Percentiles rank a stretch among this genome's conserved stretches.
phyloP scores from a whole-genome alignment of 148 eudicot species.

The Mesembryanthemum crystallinum region DNA sequence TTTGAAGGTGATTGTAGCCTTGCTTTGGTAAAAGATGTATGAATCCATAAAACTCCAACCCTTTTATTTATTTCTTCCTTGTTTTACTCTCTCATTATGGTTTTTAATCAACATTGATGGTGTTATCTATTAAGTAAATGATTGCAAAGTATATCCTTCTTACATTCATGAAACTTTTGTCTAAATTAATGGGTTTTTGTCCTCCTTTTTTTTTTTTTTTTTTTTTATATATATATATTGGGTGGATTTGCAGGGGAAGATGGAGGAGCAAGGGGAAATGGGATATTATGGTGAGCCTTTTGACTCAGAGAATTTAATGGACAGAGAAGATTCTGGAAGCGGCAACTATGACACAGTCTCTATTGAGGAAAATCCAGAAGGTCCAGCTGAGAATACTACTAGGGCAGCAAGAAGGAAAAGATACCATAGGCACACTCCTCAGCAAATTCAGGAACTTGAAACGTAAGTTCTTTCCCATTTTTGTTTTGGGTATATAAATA shows the following conservation, averaged over 20 bases:
- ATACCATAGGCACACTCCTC: slow-evolving; percentile 72
- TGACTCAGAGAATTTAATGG: slow-evolving; percentile 31
- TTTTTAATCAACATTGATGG: background rate
- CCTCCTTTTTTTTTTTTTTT: background rate
- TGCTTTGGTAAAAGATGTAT: background rate
- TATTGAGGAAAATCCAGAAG: slow-evolving; percentile 37
- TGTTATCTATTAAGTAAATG: background rate
- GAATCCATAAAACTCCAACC: no score
- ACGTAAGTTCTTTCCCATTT: slow-evolving; percentile 34
- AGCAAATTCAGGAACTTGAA: slow-evolving; percentile 84
- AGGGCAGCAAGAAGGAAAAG: slow-evolving; percentile 39
- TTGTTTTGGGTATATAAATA: background rate
- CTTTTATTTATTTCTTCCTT: background rate
- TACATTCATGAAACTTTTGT: background rate
- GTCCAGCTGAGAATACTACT: slow-evolving; percentile 14
- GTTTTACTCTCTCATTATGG: background rate
- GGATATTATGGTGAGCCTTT: slow-evolving; percentile 39
- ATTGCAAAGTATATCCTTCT: background rate
- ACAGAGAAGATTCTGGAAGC: slow-evolving; percentile 47
- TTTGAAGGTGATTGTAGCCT: background rate
- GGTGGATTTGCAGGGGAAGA: slow-evolving; percentile 31
- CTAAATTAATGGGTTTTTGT: background rate
- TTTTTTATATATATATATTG: background rate
- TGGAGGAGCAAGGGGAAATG: slow-evolving; percentile 58
- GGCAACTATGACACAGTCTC: slow-evolving; percentile 57